These are phyloP conservation scores for Stachybotrys chartarum DNA, from an alignment of 2,329 filamentous ascomycete genomes.

Conservation along the genomic window DNA sequence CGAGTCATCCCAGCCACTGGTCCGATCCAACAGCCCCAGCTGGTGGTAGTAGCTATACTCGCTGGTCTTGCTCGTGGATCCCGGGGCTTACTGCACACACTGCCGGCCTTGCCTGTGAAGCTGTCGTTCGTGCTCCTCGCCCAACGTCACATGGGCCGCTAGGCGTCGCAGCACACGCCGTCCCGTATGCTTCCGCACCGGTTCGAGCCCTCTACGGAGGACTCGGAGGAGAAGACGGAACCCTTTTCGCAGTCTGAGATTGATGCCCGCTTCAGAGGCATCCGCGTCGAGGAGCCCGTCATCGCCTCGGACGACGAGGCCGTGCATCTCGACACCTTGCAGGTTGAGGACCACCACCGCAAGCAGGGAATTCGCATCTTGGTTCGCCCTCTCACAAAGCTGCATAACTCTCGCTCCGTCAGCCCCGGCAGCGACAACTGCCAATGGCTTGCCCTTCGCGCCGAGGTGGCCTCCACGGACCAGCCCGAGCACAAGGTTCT, in stretches of 20 bases:
- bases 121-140: not conserved
- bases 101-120: not conserved
- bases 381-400: slow-evolving; percentile 44
- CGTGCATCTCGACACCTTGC: slow-evolving; percentile 47
- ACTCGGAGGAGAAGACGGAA: slow-evolving; percentile 48
- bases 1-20: no score
- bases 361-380: slow-evolving; percentile 50
- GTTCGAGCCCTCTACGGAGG: slow-evolving; percentile 26
- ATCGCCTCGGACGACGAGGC: slow-evolving; percentile 29
- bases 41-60: no score
- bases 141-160: slow-evolving; percentile 15
- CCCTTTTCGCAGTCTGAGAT: slow-evolving; percentile 51
- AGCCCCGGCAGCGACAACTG: slow-evolving; percentile 50
- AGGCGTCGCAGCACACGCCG: slow-evolving; percentile 13
- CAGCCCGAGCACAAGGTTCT: slow-evolving; percentile 49
- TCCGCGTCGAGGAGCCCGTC: slow-evolving; percentile 36
- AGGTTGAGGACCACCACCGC: slow-evolving; percentile 44
- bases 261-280: slow-evolving; percentile 37
- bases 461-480: slow-evolving; percentile 44
- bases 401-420: slow-evolving; percentile 45
- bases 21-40: no score
- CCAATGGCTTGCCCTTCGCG: slow-evolving; percentile 48
- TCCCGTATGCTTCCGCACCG: slow-evolving; percentile 39
- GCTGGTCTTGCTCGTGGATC: not conserved
- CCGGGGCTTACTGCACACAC: slow-evolving; percentile 1